phyloP scores from a whole-genome alignment of 169 alveolate species.

The Cryptosporidium andersoni region DNA sequence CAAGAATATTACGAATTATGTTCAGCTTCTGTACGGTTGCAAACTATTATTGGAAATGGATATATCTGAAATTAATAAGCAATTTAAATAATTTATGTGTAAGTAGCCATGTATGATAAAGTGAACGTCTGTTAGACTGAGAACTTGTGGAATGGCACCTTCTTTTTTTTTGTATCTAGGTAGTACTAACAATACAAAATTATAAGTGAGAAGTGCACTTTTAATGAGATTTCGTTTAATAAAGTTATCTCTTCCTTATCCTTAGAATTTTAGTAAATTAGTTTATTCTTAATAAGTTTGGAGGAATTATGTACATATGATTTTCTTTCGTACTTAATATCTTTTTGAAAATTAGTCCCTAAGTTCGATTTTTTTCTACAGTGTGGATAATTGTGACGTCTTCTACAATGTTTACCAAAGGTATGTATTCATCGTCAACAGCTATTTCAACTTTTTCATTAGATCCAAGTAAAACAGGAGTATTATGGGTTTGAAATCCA shows the following conservation, averaged over 20 bases:
- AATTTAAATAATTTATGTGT: background rate
- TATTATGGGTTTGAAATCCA: constrained; percentile 98
- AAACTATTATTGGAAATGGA: constrained; percentile 26
- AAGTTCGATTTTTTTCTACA: constrained; percentile 83
- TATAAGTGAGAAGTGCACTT: no score
- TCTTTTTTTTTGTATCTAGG: background rate
- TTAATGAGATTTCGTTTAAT: background rate
- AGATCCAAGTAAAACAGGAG: constrained; percentile 94
- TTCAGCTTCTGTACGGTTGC: constrained; percentile 38
- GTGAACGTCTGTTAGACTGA: background rate
- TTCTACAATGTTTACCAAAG: constrained; percentile 82
- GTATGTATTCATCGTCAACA: constrained; percentile 84
- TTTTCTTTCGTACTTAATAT: background rate
- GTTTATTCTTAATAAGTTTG: background rate
- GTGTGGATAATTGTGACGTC: constrained; percentile 78
- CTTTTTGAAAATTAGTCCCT: background rate
- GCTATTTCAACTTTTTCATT: constrained; percentile 94
- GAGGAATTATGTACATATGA: background rate
- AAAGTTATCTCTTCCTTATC: background rate
- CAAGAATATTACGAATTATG: constrained; percentile 31
- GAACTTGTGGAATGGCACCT: background rate
- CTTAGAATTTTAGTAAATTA: background rate
- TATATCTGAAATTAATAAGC: constrained; percentile 14
- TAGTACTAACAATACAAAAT: background rate
- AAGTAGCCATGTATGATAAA: background rate